Evolutionary conservation across 108 stramenopile genomes (phyloP).

Genomic region (Stephanodiscus minutulus): DNA sequence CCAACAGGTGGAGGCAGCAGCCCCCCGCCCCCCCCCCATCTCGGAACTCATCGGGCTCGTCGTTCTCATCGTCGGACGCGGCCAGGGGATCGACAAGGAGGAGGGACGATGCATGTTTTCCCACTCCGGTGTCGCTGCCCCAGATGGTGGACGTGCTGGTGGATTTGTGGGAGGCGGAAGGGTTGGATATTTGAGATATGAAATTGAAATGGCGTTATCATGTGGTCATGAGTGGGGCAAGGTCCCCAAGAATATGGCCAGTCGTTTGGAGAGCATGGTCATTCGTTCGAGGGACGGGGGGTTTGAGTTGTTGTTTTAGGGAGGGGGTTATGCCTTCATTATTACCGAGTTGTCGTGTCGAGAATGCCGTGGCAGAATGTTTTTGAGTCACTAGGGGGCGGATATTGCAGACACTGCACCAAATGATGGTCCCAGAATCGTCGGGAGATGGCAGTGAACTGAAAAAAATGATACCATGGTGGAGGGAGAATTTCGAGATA

Average conservation of each 20-base stretch:
- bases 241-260: too few species aligned
- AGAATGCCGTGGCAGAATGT: too few species aligned
- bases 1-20: conserved; percentile 60
- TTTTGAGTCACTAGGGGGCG: too few species aligned
- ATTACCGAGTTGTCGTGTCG: too few species aligned
- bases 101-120: conserved; percentile 56
- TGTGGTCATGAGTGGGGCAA: too few species aligned
- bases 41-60: neutral
- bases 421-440: neutral
- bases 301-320: too few species aligned
- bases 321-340: too few species aligned
- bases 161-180: conserved; percentile 89
- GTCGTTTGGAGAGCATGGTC: too few species aligned
- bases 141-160: conserved; percentile 85
- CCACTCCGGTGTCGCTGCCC: conserved; percentile 66
- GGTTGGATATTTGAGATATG: conserved; percentile 61
- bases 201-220: too few species aligned
- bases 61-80: conserved; percentile 14
- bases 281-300: too few species aligned
- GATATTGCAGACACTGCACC: too few species aligned
- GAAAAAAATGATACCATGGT: neutral
- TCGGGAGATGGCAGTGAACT: neutral
- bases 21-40: conserved; percentile 12
- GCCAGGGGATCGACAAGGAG: conserved; percentile 16
- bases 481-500: too few species aligned